A percentile compares a stretch with the other conserved stretches of the same genome.
phyloP scores from a whole-genome alignment of 176 grass and related monocot species.

The Saccharum officinarum region DNA sequence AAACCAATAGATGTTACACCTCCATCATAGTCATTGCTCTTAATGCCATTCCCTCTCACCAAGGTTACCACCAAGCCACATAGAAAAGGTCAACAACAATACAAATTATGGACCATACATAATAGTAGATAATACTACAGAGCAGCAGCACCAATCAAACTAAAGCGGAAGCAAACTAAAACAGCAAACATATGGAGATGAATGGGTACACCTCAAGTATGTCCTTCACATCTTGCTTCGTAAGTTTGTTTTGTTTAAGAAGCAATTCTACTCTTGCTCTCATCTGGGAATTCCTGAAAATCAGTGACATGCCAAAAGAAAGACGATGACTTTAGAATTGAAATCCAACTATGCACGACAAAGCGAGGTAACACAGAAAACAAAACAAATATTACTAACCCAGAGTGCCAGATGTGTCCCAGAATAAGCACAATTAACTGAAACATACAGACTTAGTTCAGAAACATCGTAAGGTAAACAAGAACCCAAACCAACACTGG shows the following conservation, averaged over 20 bases:
- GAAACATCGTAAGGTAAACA: conserved; percentile 18
- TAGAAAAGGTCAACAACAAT: neutral
- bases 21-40: neutral
- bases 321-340: conserved; percentile 6
- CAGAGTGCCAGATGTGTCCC: conserved; percentile 89
- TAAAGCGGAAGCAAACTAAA: neutral
- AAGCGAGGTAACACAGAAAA: neutral
- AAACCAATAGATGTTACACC: neutral
- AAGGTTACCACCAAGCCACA: neutral
- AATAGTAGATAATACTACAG: neutral
- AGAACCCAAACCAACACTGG: neutral
- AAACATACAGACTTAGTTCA: conserved; percentile 28
- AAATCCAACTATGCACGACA: neutral
- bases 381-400: conserved; percentile 57
- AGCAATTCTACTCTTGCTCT: conserved; percentile 88
- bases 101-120: neutral
- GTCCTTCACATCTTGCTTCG: conserved; percentile 77
- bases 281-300: conserved; percentile 76
- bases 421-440: conserved; percentile 94
- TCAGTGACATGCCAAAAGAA: neutral
- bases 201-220: conserved; percentile 67
- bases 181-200: neutral
- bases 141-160: neutral
- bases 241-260: conserved; percentile 91
- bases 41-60: neutral